Evolutionary conservation across 2,329 filamentous ascomycete genomes (phyloP).

Genomic region (Diaporthe sp.): DNA sequence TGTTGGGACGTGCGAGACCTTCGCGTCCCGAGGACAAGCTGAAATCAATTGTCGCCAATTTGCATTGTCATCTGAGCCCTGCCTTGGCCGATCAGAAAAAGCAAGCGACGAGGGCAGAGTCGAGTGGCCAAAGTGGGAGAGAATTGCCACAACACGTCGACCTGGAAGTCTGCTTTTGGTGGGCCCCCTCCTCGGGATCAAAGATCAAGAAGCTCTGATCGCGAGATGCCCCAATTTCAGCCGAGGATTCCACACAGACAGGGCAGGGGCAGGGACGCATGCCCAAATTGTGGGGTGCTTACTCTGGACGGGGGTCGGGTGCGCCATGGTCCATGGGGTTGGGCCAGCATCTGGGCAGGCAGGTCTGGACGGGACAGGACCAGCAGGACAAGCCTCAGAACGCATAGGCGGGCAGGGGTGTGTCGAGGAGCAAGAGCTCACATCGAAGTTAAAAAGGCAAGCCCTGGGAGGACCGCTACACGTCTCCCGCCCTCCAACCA

Average conservation of each 20-base stretch:
- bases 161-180: not conserved
- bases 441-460: constrained; percentile 18
- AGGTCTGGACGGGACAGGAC: not conserved
- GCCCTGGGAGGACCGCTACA: not conserved
- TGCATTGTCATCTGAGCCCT: constrained; percentile 12
- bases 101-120: not conserved
- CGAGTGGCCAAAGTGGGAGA: too few relatives aligned
- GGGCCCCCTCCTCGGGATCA: constrained; percentile 15
- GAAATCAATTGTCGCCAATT: not conserved
- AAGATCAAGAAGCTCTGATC: constrained; percentile 30
- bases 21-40: constrained; percentile 21
- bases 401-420: constrained; percentile 5
- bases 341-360: constrained; percentile 13
- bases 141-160: not conserved
- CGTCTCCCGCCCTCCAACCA: not conserved
- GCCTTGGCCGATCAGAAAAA: not conserved
- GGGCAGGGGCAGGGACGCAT: constrained; percentile 33
- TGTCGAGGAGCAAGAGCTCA: constrained; percentile 13
- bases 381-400: constrained; percentile 22
- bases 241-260: constrained; percentile 28
- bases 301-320: not conserved
- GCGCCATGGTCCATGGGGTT: constrained; percentile 6
- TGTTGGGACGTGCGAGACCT: constrained; percentile 13
- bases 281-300: constrained; percentile 33
- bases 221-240: constrained; percentile 34